These are phyloP conservation scores for Boletus rubroflammeus DNA, from an alignment of 768 basidiomycete genomes.

Conservation along the genomic window DNA sequence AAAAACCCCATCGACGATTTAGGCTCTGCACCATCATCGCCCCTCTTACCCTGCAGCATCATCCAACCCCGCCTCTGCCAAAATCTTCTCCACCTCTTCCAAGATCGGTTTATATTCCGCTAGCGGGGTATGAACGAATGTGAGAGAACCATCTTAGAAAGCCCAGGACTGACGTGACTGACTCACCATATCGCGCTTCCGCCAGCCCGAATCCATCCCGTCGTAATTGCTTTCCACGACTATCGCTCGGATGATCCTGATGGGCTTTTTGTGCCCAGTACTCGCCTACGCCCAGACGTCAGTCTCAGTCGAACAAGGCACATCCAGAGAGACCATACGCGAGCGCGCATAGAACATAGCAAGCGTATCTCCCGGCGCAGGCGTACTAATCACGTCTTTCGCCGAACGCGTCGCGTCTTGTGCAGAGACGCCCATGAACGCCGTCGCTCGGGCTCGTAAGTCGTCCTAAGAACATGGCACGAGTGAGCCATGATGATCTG, in stretches of 20 bases:
- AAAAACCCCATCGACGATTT: too few relatives aligned
- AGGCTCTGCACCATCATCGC: constrained; percentile 46
- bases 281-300: constrained; percentile 45
- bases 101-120: constrained; percentile 80
- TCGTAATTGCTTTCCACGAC: constrained; percentile 73
- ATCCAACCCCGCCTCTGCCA: constrained; percentile 80
- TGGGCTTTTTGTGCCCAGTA: constrained; percentile 79
- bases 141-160: too few relatives aligned
- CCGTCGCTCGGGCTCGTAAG: constrained; percentile 41
- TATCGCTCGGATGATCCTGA: constrained; percentile 46
- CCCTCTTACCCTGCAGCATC: constrained; percentile 52
- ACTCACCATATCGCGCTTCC: constrained; percentile 62
- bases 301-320: neutral
- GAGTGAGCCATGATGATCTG: neutral
- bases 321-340: constrained; percentile 41
- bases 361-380: constrained; percentile 79
- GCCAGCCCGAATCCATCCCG: constrained; percentile 77
- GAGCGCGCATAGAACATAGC: constrained; percentile 81
- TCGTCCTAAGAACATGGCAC: constrained; percentile 29
- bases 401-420: constrained; percentile 50
- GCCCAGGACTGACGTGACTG: too few relatives aligned
- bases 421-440: constrained; percentile 63
- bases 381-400: constrained; percentile 75
- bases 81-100: constrained; percentile 77
- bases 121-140: too few relatives aligned